Conservation (phyloP, 768 basidiomycete genomes). For the Boletus rufocinnamomeus region DNA sequence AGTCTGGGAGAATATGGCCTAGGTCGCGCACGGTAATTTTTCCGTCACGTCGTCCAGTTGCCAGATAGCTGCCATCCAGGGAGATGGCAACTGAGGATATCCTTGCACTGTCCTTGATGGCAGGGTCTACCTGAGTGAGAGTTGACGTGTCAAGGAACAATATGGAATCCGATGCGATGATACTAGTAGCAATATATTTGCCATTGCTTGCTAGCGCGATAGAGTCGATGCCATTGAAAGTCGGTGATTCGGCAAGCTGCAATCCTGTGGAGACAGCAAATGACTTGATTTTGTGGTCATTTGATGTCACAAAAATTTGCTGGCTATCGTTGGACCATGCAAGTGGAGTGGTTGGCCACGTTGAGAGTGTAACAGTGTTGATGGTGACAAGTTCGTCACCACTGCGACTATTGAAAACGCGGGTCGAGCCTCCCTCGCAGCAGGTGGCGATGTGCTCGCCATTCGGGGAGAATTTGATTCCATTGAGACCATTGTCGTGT, state of each 20-base stretch:
- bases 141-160: not conserved
- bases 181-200: not conserved
- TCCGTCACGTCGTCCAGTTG: not conserved
- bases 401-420: not conserved
- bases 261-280: not conserved
- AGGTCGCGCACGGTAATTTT: not conserved
- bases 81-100: not conserved
- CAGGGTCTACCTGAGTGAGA: not conserved
- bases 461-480: not conserved
- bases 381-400: not conserved
- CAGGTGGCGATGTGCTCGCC: not conserved
- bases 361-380: too few relatives aligned
- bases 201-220: not conserved
- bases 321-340: not conserved
- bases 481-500: not conserved
- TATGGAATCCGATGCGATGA: not conserved
- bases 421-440: fast-evolving
- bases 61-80: not conserved
- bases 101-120: not conserved
- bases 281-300: not conserved
- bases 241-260: not conserved
- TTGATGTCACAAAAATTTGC: not conserved
- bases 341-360: not conserved
- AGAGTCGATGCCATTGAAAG: not conserved
- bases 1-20: too few relatives aligned